A percentile compares a stretch with the other conserved stretches of the same genome.
Conservation (phyloP, 371 early-diverging fungal genomes). For the Fennellomyces sp. region DNA sequence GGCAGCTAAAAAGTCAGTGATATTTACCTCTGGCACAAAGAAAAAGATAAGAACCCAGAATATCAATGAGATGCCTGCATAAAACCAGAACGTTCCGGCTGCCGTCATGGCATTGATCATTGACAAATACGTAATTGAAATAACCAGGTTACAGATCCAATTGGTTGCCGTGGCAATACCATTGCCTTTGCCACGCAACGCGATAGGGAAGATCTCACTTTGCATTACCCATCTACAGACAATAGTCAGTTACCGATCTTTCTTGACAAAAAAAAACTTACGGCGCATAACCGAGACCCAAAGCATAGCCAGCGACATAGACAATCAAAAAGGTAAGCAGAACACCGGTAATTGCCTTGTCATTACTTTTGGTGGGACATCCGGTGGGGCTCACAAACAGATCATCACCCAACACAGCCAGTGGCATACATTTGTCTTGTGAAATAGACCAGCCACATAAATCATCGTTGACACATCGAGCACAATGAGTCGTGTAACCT, state of each 20-base stretch:
- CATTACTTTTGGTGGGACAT: constrained; percentile 31
- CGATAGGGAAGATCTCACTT: constrained; percentile 64
- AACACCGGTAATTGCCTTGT: constrained; percentile 32
- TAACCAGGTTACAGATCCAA: constrained; percentile 65
- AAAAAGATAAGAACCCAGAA: constrained; percentile 55
- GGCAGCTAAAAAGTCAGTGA: too few relatives aligned
- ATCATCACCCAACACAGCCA: constrained; percentile 17
- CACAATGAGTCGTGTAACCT: constrained; percentile 58
- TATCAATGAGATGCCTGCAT: constrained; percentile 53
- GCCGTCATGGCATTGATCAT: constrained; percentile 59
- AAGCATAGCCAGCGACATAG: constrained; percentile 66
- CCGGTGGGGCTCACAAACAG: constrained; percentile 36
- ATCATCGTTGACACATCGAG: constrained; percentile 68
- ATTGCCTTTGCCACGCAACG: constrained; percentile 63
- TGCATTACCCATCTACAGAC: constrained; percentile 53
- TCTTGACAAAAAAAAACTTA: constrained; percentile 19
- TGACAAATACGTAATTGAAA: constrained; percentile 62
- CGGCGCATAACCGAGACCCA: constrained; percentile 69
- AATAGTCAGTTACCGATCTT: background rate
- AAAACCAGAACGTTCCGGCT: constrained; percentile 67
- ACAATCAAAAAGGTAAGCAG: constrained; percentile 45
- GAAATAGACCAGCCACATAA: constrained; percentile 54
- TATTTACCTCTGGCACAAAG: constrained; percentile 56
- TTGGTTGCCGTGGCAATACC: constrained; percentile 68
- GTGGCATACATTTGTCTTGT: constrained; percentile 25